Evolutionary conservation across 2,329 filamentous ascomycete genomes (phyloP).

Genomic region (Cadophora luteo-olivacea): DNA sequence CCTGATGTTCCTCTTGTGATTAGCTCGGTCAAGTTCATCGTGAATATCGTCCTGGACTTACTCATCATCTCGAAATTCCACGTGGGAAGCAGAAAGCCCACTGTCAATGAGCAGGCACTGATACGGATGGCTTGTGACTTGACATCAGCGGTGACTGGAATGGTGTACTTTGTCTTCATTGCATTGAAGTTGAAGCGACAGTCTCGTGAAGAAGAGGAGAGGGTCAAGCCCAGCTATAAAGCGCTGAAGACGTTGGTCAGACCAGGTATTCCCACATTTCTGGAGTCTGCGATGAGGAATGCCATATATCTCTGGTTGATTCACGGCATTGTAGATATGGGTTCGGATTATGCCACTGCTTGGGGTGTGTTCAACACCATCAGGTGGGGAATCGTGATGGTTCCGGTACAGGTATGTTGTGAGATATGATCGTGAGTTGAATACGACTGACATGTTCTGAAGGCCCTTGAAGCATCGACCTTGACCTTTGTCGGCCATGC

Average conservation of each 20-base stretch:
- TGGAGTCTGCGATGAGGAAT: constrained; percentile 72
- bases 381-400: constrained; percentile 77
- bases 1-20: constrained; percentile 74
- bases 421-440: too few relatives aligned
- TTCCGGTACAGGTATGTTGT: constrained; percentile 60
- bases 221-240: constrained; percentile 48
- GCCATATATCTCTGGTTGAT: constrained; percentile 75
- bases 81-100: constrained; percentile 59
- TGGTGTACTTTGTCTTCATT: constrained; percentile 63
- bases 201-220: constrained; percentile 19
- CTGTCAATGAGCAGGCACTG: constrained; percentile 67
- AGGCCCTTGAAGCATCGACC: constrained; percentile 67
- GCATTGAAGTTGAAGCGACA: constrained; percentile 26
- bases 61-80: constrained; percentile 71
- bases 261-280: constrained; percentile 65
- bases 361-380: constrained; percentile 80
- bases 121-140: constrained; percentile 69
- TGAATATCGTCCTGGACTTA: constrained; percentile 73
- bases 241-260: constrained; percentile 58
- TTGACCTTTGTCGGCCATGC: constrained; percentile 70
- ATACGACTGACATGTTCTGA: neutral
- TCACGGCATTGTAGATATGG: constrained; percentile 66
- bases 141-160: constrained; percentile 58
- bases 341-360: constrained; percentile 70
- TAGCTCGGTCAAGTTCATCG: constrained; percentile 64